Conservation (phyloP, 2,329 filamentous ascomycete genomes). For the Incumbomyces delicatus region DNA sequence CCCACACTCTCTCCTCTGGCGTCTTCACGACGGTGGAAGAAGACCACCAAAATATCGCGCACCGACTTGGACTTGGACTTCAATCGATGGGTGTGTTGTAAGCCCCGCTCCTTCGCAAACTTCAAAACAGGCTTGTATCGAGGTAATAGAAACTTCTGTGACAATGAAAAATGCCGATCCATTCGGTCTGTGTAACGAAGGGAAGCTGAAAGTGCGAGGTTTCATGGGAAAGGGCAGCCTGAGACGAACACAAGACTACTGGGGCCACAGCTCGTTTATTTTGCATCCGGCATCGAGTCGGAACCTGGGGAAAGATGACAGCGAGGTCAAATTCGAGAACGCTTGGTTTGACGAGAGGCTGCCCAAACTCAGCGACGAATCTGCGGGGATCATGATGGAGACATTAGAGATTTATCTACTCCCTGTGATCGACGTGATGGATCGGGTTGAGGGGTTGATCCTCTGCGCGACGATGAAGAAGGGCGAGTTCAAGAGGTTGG, state of each 20-base stretch:
- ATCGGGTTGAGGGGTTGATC: slow-evolving; percentile 19
- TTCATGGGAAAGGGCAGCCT: slow-evolving; percentile 20
- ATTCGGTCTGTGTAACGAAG: slow-evolving; percentile 15
- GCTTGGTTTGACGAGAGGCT: slow-evolving; percentile 20
- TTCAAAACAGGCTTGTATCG: slow-evolving; percentile 18
- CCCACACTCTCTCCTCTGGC: slow-evolving; percentile 20
- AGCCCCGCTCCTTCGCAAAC: slow-evolving; percentile 14
- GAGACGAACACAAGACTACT: slow-evolving; percentile 19
- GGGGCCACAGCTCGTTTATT: slow-evolving; percentile 16
- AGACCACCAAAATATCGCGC: slow-evolving; percentile 18
- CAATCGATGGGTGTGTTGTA: slow-evolving; percentile 19
- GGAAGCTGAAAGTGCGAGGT: slow-evolving; percentile 16
- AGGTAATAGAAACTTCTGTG: slow-evolving; percentile 17
- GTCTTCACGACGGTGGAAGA: slow-evolving; percentile 13
- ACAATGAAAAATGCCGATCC: slow-evolving; percentile 15
- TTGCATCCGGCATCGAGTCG: slow-evolving; percentile 10
- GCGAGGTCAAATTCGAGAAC: slow-evolving; percentile 16
- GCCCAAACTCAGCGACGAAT: slow-evolving; percentile 16
- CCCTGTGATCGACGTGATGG: slow-evolving; percentile 19
- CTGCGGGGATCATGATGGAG: slow-evolving; percentile 13
- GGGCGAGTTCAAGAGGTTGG: slow-evolving; percentile 19
- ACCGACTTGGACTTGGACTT: slow-evolving; percentile 21
- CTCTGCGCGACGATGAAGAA: slow-evolving; percentile 21
- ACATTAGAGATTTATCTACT: slow-evolving; percentile 20
- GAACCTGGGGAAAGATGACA: slow-evolving; percentile 1